phyloP scores from a whole-genome alignment of 768 basidiomycete genomes.

The Mycena leptocephala region DNA sequence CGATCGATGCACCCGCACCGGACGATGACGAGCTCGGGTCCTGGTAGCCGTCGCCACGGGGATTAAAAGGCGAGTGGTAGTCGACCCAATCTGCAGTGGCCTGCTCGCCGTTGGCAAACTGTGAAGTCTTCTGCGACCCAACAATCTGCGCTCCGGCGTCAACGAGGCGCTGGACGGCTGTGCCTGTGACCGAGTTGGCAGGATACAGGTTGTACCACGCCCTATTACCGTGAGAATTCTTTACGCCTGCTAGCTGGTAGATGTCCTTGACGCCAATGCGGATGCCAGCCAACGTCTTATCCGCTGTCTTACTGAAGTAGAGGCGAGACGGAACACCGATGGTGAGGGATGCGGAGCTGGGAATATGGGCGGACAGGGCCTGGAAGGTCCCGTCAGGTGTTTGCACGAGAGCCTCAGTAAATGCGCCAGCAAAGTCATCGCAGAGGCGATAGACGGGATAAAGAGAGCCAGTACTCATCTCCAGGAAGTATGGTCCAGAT shows the following conservation, averaged over 20 bases:
- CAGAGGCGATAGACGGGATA: constrained; percentile 22
- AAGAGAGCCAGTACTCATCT: constrained; percentile 9
- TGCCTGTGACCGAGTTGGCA: constrained; percentile 16
- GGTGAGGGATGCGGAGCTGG: constrained; percentile 20
- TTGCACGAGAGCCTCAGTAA: constrained; percentile 17
- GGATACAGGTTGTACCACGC: constrained; percentile 14
- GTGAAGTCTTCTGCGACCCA: constrained; percentile 19
- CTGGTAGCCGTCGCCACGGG: constrained; percentile 24
- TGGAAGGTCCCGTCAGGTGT: constrained; percentile 19
- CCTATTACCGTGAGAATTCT: constrained; percentile 19
- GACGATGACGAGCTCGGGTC: constrained; percentile 17
- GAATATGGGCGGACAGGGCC: constrained; percentile 13
- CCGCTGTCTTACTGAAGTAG: constrained; percentile 16
- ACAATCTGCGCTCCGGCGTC: constrained; percentile 20
- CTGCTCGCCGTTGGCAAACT: constrained; percentile 12
- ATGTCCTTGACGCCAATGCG: constrained; percentile 21
- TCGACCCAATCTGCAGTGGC: constrained; percentile 22
- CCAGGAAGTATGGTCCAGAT: constrained; percentile 23
- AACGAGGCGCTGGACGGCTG: constrained; percentile 22
- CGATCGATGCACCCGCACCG: constrained; percentile 17
- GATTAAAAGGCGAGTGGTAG: constrained; percentile 21
- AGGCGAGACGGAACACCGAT: constrained; percentile 20
- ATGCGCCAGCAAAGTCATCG: constrained; percentile 24
- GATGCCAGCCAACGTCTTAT: constrained; percentile 18
- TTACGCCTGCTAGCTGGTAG: constrained; percentile 20